A percentile compares a stretch with the other conserved stretches of the same genome.
These are phyloP conservation scores for Ramicandelaber brevisporus DNA, from an alignment of 192 early-diverging fungal species.

Conservation along the genomic window DNA sequence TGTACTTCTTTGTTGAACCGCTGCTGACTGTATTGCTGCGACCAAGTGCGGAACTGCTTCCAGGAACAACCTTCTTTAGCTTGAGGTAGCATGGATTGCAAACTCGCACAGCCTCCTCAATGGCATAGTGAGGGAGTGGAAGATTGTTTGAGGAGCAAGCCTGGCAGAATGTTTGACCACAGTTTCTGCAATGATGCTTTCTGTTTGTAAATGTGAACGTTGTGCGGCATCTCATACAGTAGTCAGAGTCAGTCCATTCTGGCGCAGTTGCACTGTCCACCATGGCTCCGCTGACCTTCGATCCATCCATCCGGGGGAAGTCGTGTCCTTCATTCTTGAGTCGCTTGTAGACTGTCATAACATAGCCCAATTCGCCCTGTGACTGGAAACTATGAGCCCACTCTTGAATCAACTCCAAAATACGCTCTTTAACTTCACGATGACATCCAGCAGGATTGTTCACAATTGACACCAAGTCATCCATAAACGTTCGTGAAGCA, in stretches of 20 bases:
- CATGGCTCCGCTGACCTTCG: constrained; percentile 32
- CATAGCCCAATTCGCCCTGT: constrained; percentile 55
- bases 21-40: constrained; percentile 2
- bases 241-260: constrained; percentile 84
- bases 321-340: constrained; percentile 51
- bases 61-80: constrained; percentile 24
- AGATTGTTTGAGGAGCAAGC: constrained; percentile 76
- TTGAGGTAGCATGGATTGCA: constrained; percentile 83
- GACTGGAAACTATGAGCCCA: constrained; percentile 67
- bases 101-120: constrained; percentile 75
- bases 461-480: constrained; percentile 40
- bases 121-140: constrained; percentile 62
- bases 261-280: constrained; percentile 81
- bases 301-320: constrained; percentile 43
- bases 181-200: constrained; percentile 97
- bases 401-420: constrained; percentile 56
- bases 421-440: constrained; percentile 46
- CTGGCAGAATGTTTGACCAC: constrained; percentile 80
- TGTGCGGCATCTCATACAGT: constrained; percentile 84
- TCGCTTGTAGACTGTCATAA: constrained; percentile 49
- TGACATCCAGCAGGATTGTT: constrained; percentile 28
- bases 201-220: constrained; percentile 82
- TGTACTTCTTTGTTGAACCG: neutral
- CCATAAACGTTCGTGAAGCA: constrained; percentile 71
- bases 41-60: no score